Conservation (phyloP, 345 rosid species). For the Combretum micranthum region DNA sequence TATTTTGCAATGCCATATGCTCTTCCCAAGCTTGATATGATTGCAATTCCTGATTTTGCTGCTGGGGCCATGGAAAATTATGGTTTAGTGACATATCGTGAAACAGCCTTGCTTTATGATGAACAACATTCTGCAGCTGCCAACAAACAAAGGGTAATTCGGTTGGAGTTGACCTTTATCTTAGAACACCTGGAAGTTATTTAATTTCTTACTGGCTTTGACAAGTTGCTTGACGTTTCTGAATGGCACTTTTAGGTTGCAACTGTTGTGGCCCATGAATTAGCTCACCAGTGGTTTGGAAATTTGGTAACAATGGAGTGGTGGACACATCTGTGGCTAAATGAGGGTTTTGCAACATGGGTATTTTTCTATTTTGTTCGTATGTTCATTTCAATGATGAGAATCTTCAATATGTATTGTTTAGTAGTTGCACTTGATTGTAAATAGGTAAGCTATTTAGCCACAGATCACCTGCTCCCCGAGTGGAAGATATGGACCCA, state of each 20-base stretch:
- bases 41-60: constrained; percentile 97
- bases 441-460: constrained; percentile 86
- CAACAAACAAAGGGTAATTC: constrained; percentile 82
- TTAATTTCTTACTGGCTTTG: neutral
- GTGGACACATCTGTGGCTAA: constrained; percentile 99
- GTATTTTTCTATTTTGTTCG: constrained; percentile 30
- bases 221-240: constrained; percentile 5
- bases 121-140: constrained; percentile 95
- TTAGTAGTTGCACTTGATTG: neutral
- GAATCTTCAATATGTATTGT: too few relatives aligned
- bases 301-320: constrained; percentile 99
- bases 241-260: constrained; percentile 55
- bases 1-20: constrained; percentile 86
- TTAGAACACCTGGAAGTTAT: neutral
- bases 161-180: neutral
- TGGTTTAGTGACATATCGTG: constrained; percentile 93
- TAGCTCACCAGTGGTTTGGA: constrained; percentile 99
- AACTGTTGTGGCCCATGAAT: constrained; percentile 94
- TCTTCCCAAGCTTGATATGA: constrained; percentile 94
- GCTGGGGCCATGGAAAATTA: constrained; percentile 99
- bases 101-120: constrained; percentile 84
- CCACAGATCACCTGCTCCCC: constrained; percentile 83
- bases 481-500: constrained; percentile 99
- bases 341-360: constrained; percentile 99
- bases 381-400: constrained; percentile 3